Evolutionary conservation across 495 filamentous ascomycete species (phyloP).

Genomic region (Tuber melanosporum): DNA sequence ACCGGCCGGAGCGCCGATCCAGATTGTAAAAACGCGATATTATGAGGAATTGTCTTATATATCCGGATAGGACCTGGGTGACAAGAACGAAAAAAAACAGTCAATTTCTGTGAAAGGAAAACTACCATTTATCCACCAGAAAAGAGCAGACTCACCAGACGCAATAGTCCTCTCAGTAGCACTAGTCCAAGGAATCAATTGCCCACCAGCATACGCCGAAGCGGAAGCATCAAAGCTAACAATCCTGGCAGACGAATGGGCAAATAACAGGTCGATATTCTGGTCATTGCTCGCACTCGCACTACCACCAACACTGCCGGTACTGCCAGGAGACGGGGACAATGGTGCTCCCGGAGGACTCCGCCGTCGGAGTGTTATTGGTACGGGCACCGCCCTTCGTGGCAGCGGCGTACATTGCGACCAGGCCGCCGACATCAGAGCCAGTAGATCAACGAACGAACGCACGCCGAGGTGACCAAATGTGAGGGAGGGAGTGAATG

Average conservation of each 20-base stretch:
- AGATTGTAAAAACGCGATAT: conserved; percentile 40
- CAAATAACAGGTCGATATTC: conserved; percentile 40
- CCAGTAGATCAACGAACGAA: conserved; percentile 13
- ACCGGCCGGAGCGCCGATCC: conserved; percentile 36
- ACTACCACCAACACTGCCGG: conserved; percentile 11
- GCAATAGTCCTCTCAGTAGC: conserved; percentile 39
- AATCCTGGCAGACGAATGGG: conserved; percentile 35
- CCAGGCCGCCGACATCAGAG: conserved; percentile 18
- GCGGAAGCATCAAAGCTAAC: conserved; percentile 32
- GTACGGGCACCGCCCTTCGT: conserved; percentile 26
- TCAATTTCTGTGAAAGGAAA: background rate
- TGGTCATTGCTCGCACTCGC: conserved; percentile 24
- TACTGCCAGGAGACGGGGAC: conserved; percentile 11
- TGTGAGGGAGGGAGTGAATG: conserved; percentile 2
- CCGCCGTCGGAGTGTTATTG: conserved; percentile 14
- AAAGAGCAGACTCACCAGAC: conserved; percentile 24
- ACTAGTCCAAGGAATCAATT: conserved; percentile 37
- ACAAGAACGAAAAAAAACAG: background rate
- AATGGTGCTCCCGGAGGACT: conserved; percentile 1
- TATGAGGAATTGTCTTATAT: conserved; percentile 40
- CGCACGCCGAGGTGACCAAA: background rate
- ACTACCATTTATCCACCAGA: background rate
- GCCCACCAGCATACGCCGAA: conserved; percentile 6
- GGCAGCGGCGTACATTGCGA: conserved; percentile 25
- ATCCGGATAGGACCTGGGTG: conserved; percentile 37